A percentile compares a stretch with the other conserved stretches of the same genome.
phyloP scores from a whole-genome alignment of 768 basidiomycete genomes.

The Serendipita sp. region DNA sequence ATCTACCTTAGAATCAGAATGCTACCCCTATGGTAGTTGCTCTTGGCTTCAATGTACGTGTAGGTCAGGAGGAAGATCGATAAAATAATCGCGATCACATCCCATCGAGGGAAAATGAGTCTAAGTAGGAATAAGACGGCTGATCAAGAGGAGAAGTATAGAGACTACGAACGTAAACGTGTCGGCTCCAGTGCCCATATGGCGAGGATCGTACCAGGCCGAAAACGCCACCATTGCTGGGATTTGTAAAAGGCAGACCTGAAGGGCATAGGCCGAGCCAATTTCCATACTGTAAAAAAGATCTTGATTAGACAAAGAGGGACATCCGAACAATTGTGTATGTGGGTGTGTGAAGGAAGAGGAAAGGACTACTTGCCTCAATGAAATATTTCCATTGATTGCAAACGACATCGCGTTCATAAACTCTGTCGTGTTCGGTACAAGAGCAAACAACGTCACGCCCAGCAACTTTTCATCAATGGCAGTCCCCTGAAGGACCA shows the following conservation, averaged over 20 bases:
- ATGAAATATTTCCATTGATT: slow-evolving; percentile 87
- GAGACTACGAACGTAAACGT: slow-evolving; percentile 57
- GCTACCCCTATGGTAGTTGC: slow-evolving; percentile 94
- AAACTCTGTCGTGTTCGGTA: slow-evolving; percentile 98
- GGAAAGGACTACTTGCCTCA: slow-evolving; percentile 59
- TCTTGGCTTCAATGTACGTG: slow-evolving; percentile 97
- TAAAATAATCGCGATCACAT: slow-evolving; percentile 84
- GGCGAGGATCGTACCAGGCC: slow-evolving; percentile 78
- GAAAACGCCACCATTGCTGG: slow-evolving; percentile 99
- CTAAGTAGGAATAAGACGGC: slow-evolving; percentile 27
- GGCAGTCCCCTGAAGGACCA: slow-evolving; percentile 74
- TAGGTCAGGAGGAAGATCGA: slow-evolving; percentile 98
- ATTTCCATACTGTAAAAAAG: slow-evolving; percentile 75
- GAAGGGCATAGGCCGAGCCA: slow-evolving; percentile 95
- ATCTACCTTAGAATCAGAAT: slow-evolving; percentile 81
- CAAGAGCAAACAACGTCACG: slow-evolving; percentile 88
- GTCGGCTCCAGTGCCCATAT: slow-evolving; percentile 72
- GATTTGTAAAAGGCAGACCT: slow-evolving; percentile 94
- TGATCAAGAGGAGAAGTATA: background rate
- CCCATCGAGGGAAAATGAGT: slow-evolving; percentile 97
- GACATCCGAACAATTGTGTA: no score
- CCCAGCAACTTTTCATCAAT: slow-evolving; percentile 98
- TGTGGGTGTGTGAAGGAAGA: no score
- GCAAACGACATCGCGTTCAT: slow-evolving; percentile 99
- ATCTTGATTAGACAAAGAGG: background rate